Evolutionary conservation across 441 rosid genomes (phyloP).

Genomic region (Sinapis alba): DNA sequence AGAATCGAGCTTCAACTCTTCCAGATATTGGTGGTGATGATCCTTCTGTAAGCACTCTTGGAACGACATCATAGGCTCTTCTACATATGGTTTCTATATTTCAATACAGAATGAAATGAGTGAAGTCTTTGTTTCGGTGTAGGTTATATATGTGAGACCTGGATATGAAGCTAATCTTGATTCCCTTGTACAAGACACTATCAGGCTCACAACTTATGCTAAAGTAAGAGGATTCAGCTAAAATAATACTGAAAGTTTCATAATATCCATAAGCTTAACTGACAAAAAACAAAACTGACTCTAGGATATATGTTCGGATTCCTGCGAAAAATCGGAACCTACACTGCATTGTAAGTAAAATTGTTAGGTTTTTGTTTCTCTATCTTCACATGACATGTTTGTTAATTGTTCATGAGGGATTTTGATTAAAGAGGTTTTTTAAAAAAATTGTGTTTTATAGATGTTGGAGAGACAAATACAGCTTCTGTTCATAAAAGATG

Average conservation of each 20-base stretch:
- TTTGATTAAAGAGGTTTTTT: constrained; percentile 15
- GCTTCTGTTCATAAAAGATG: constrained; percentile 71
- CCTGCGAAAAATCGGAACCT: constrained; percentile 69
- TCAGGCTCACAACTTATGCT: constrained; percentile 57
- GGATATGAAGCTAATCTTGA: constrained; percentile 76
- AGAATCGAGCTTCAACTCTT: constrained; percentile 36
- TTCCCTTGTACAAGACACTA: constrained; percentile 71
- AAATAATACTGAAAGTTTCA: neutral
- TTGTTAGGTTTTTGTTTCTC: constrained; percentile 3
- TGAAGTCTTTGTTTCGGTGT: constrained; percentile 20
- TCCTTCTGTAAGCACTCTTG: constrained; percentile 61
- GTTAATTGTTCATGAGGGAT: neutral
- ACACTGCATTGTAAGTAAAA: constrained; percentile 55
- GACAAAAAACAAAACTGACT: neutral
- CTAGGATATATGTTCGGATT: constrained; percentile 77
- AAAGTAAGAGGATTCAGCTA: constrained; percentile 41
- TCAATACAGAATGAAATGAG: neutral
- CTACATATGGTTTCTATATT: neutral
- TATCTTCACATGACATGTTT: constrained; percentile 5
- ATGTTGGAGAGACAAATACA: constrained; percentile 47
- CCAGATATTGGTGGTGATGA: constrained; percentile 83
- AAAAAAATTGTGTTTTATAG: constrained; percentile 41
- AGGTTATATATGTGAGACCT: constrained; percentile 87
- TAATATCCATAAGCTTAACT: neutral
- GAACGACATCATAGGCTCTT: constrained; percentile 10